Base-by-base conservation (phyloP, 805 yeast genomes). In the Ogataea nonfermentans region DNA sequence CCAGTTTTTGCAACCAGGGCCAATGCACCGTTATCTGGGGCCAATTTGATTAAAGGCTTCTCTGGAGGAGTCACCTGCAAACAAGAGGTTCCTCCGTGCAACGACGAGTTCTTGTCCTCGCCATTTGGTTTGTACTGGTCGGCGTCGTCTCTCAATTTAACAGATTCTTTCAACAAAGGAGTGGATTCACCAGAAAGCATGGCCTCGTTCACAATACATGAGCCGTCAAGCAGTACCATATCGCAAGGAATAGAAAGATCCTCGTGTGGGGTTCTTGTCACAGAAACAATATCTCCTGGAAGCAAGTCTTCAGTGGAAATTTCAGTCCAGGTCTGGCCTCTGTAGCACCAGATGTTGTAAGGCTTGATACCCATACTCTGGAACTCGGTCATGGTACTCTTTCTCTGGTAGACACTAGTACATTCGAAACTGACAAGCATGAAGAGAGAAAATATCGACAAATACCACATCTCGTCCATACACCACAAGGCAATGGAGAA, bases 151-250 rank as follows among this genome's bases (percentile, higher is more conserved):
- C 99, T 85, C 52, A 86, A 76, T 49, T 78, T 79, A 49, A 90
- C 78, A 2, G 96, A 85, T 65, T 93, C 99, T 59, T 93, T 93
- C 59, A 93, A 78, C 52, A 93, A 71, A 6, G 99, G 99, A 30
- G 99, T 93, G 5, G 97, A 89, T 68, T 93, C 99, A 62, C 99
- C 99, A 4, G 96, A 87, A 41, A 93, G 79, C 99, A 93, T 93
- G 16, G 99, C 99, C 72, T 93, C 99, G 60, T 93, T 93, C 32
- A 93, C 95, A 58, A 93, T 93, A 50, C 95, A 93, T 13, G 95
- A 75, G 37, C 99, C 99, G 54, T 83, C 90, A 36, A 87, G 63
- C 32, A 93, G 71, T 25, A 93, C 65, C 65, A 93, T 66, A 64
- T 93, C 99, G 70, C 99, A 93, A 12, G 99, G 97, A 39, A 93